These are phyloP conservation scores for Ganoderma sinense DNA, from an alignment of 1,284 basidiomycete species.

Conservation along the genomic window DNA sequence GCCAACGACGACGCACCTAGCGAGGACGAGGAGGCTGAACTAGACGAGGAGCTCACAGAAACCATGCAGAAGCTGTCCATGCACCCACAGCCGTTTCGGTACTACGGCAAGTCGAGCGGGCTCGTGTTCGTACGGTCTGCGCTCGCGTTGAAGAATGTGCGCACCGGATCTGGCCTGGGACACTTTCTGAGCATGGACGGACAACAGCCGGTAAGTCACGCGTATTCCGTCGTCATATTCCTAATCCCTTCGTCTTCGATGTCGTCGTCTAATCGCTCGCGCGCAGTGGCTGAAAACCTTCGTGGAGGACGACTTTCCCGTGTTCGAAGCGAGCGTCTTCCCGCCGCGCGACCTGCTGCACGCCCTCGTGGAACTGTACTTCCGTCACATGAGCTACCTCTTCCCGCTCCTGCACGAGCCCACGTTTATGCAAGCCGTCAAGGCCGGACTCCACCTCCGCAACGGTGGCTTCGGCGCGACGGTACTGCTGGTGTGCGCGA, in stretches of 20 bases:
- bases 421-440: constrained; percentile 68
- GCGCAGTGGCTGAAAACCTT: background rate
- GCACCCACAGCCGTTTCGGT: constrained; percentile 43
- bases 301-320: constrained; percentile 9
- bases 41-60: constrained; percentile 16
- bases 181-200: background rate
- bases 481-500: constrained; percentile 78
- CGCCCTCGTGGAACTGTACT: constrained; percentile 73
- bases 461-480: constrained; percentile 74
- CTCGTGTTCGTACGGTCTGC: constrained; percentile 56
- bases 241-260: too few relatives aligned
- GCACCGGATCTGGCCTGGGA: constrained; percentile 16
- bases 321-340: constrained; percentile 45
- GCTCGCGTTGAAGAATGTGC: constrained; percentile 49
- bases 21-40: background rate
- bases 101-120: constrained; percentile 60
- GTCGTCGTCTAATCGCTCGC: too few relatives aligned
- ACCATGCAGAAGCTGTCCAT: constrained; percentile 33
- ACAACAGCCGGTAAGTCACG: constrained; percentile 27
- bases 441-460: constrained; percentile 59
- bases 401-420: constrained; percentile 82
- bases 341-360: constrained; percentile 69
- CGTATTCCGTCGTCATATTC: too few relatives aligned
- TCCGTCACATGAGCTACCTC: constrained; percentile 63
- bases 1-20: background rate